Evolutionary conservation across 2,329 filamentous ascomycete genomes (phyloP).

Genomic region (Colletotrichum sp.): DNA sequence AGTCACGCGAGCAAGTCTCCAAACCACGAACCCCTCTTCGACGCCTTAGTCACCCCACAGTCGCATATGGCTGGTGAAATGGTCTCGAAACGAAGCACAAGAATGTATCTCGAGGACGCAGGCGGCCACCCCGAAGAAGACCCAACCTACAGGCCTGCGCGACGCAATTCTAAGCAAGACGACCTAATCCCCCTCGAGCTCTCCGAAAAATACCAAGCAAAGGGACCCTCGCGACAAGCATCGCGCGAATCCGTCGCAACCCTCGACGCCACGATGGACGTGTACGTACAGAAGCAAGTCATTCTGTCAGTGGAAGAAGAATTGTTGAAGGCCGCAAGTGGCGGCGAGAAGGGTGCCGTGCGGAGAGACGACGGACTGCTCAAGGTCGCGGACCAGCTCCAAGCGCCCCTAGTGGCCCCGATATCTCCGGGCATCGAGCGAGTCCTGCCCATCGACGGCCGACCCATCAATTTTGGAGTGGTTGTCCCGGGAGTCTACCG

Average conservation of each 20-base stretch:
- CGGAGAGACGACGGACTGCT: neutral
- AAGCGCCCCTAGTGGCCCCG: neutral
- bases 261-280: constrained; percentile 4
- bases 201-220: constrained; percentile 3
- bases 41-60: neutral
- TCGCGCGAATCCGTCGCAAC: constrained; percentile 10
- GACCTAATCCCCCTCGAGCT: neutral
- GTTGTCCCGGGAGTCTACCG: constrained; percentile 79
- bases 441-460: constrained; percentile 25
- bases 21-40: neutral
- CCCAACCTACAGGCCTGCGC: constrained; percentile 5
- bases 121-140: constrained; percentile 15
- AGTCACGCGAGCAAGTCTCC: constrained; percentile 13
- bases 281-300: constrained; percentile 8
- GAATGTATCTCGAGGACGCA: constrained; percentile 18
- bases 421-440: constrained; percentile 3
- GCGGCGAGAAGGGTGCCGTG: neutral
- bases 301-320: constrained; percentile 1
- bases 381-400: neutral
- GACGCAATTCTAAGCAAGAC: constrained; percentile 17
- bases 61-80: constrained; percentile 8
- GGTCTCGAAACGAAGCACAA: constrained; percentile 22
- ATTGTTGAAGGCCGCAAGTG: neutral
- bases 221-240: neutral
- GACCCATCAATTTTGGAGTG: constrained; percentile 76